Conservation (phyloP, 306 rosid genomes). For the Corylus heterophylla region DNA sequence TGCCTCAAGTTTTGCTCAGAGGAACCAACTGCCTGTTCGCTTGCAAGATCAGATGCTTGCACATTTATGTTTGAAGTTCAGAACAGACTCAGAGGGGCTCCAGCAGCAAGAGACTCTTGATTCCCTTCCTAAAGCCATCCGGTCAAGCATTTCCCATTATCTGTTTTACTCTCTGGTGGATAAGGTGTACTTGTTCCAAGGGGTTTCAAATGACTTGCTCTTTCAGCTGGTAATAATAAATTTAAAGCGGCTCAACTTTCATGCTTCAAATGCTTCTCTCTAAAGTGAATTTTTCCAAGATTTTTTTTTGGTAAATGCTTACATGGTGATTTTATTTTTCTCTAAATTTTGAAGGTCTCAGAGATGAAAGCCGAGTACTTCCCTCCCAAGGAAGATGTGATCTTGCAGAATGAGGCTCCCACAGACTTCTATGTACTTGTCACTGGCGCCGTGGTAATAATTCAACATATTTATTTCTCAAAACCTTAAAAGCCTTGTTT, state of each 20-base stretch:
- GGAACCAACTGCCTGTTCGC: slow-evolving; percentile 79
- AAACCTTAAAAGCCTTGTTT: not conserved
- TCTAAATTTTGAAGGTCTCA: slow-evolving; percentile 55
- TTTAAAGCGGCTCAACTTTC: slow-evolving; percentile 1
- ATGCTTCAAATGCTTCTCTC: slow-evolving; percentile 13
- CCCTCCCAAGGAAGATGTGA: slow-evolving; percentile 95
- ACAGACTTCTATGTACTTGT: slow-evolving; percentile 89
- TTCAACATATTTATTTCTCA: slow-evolving; percentile 4
- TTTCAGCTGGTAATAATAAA: slow-evolving; percentile 74
- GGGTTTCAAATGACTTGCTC: slow-evolving; percentile 84
- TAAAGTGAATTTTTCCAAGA: not conserved
- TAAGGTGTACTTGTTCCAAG: slow-evolving; percentile 75
- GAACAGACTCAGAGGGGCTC: slow-evolving; percentile 92
- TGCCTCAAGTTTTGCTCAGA: slow-evolving; percentile 87
- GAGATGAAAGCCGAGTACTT: slow-evolving; percentile 99
- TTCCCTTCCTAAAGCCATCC: slow-evolving; percentile 91
- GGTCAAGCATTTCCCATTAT: slow-evolving; percentile 84
- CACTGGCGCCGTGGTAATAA: slow-evolving; percentile 82
- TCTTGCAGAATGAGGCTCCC: slow-evolving; percentile 95
- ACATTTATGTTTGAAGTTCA: slow-evolving; percentile 83
- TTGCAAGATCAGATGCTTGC: slow-evolving; percentile 97
- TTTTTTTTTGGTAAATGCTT: slow-evolving; percentile 9
- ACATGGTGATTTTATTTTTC: slow-evolving; percentile 14
- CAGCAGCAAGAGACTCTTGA: slow-evolving; percentile 96
- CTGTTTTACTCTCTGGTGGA: slow-evolving; percentile 79